Evolutionary conservation across 805 yeast genomes (phyloP), one percentile per base, ranked within the genome.

Genomic region (Debaryomyces castellii): DNA sequence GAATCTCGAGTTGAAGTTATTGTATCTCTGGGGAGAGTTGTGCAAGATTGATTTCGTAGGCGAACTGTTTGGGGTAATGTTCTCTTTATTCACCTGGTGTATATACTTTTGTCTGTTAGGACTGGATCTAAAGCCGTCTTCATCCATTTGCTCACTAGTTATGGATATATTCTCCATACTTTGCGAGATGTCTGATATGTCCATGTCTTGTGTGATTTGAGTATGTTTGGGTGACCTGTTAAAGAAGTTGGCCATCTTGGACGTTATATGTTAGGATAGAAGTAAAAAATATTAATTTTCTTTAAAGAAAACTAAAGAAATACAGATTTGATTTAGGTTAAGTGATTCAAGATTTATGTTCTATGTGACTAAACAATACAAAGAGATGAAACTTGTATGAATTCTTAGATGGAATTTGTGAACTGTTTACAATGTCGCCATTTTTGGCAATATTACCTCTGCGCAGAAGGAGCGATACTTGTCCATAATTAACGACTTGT

Each of bases 121-220:
- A 3, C 25, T n/a, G 14, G 27, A 22, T 17, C 52, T 49, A 46
- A 53, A 62, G 30, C 65, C 58, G 50, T 72, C 77, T 11, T 71
- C 56, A 41, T 71, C 76, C 76, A 71, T 71, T 57, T 56, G 52
- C 37, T 62, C 62, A 39, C 59, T 57, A 45, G 52, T 49, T 23
- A 72, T 61, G 25, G 74, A 69, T 11, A 71, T 72, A 49, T 72
- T 72, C 53, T 72, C 77, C 63, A 72, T 62, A 33, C 68, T 59
- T 46, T 69, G 75, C 9, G 75, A 69, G 32, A 72, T 57, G 44
- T 71, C 73, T 16, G 67, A 67, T 38, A 72, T 51, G 35, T 60
- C 63, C 39, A 43, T 34, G 22, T 43, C 46, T 18, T 32, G 42
- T 14, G 18, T 24, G 17, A 16, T 36, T 9, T 33, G 24, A 36